Base-by-base conservation (phyloP, 306 rosid genomes). In the Vicia sativa region DNA sequence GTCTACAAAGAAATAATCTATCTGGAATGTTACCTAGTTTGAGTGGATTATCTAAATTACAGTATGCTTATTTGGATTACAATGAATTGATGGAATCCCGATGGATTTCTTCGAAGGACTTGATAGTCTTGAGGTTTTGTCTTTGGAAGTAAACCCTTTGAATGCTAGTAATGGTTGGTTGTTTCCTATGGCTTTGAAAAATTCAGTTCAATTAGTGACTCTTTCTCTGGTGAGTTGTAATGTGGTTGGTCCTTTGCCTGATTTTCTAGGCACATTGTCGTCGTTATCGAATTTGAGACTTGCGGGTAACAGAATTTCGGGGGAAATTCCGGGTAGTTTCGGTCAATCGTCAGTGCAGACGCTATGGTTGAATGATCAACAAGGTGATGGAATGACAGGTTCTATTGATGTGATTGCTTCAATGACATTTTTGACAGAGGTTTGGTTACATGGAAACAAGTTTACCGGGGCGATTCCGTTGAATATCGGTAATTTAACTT, bases 381-480 rank as follows among this genome's bases (percentile, higher is more conserved):
- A 61, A 49, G 85, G 84, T 38, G 81, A 49, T 8, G 87, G 92
- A 15, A 79, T 88, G 82, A 67, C 80, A 0, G 92, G 97, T 65
- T 46, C 86, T 13, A 79, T 91, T 21, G 86, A 81, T 75, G 89
- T 81, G 26, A 65, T 86, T 61, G 77, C 83, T 16, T 82, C 91
- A 26, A 88, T 88, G 96, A 63, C 87, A 16, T 76, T 53, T 10
- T 66, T 87, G 71, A 79, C 65, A 48, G 88, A 86, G 44, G 79
- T 78, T 60, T 91, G 97, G 97, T 75, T 91, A 23, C 95, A 88
- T 62, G 96, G 97, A 60, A 91, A 91, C 81, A 67, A 74, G 21
- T 91, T 91, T 74, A 71, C 74, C 0, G 89, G 96, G 38, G 61
- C 76, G 29, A 91, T 91, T 71, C 96, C 96, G 0, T 74, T 71